These are phyloP conservation scores for Aspergillus saccharolyticus DNA, from an alignment of 495 filamentous ascomycete species.

Conservation along the genomic window DNA sequence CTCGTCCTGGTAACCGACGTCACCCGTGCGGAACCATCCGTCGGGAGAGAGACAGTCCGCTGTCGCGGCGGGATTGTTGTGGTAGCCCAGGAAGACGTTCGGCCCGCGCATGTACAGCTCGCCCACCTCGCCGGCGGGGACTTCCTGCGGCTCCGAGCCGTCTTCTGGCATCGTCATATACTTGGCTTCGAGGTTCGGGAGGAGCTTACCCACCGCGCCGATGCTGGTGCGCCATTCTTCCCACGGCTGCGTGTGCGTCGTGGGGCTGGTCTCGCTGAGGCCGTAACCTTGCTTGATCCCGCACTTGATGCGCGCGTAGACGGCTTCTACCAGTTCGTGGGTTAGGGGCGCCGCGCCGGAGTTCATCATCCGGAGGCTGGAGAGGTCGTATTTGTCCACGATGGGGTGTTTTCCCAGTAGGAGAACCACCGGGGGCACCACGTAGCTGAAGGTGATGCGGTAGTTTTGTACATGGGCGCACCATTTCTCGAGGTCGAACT, in stretches of 20 bases:
- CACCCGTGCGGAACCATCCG: conserved; percentile 62
- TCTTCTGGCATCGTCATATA: conserved; percentile 58
- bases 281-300: conserved; percentile 84
- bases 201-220: conserved; percentile 74
- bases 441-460: conserved; percentile 70
- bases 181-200: conserved; percentile 80
- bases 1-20: conserved; percentile 57
- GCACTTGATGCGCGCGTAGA: conserved; percentile 68
- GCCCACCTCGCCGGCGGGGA: conserved; percentile 54
- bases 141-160: conserved; percentile 51
- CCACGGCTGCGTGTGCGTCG: conserved; percentile 57
- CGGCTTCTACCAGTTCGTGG: conserved; percentile 70
- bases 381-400: conserved; percentile 76
- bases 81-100: conserved; percentile 69
- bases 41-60: conserved; percentile 53
- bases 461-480: conserved; percentile 71
- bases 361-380: conserved; percentile 75
- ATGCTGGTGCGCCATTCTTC: conserved; percentile 71
- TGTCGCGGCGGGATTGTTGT: conserved; percentile 66
- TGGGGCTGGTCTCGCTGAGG: conserved; percentile 71
- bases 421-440: conserved; percentile 82
- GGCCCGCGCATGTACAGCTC: conserved; percentile 63
- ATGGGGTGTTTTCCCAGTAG: conserved; percentile 73
- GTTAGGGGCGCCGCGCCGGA: conserved; percentile 88
- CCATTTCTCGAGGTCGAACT: conserved; percentile 78